Evolutionary conservation across 2,329 filamentous ascomycete species (phyloP), one percentile per base, ranked within the genome.

Genomic region (Xylariaceae sp.): DNA sequence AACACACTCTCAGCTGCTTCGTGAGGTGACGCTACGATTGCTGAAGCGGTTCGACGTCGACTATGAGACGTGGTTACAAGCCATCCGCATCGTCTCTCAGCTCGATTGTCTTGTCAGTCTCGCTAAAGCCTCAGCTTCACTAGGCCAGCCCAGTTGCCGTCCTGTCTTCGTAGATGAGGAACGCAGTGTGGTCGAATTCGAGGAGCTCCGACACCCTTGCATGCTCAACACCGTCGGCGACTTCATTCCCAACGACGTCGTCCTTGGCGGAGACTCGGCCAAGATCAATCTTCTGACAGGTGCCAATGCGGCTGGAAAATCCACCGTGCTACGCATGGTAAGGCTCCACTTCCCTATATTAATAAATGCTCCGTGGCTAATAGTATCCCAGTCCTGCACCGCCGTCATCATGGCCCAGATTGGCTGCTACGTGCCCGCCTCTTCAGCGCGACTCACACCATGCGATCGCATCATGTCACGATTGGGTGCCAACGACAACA

Each of bases 381-480:
- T 40, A 30, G 40, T 11, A 27, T 10, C 42, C 2, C 59, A 90
- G 86, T 95, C 92, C 2, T 99, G 94, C 62, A 84, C 94, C 42
- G 94, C 94, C 0, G 92, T 96, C 44, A 97, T 99, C 60, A 91
- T 99, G 82, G 94, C 94, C 0, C 94, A 99, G 66, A 87, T 99
- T 30, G 94, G 94, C 48, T 96, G 92, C 68, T 87, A 95, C 59
- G 83, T 99, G 1, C 94, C 94, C 1, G 91, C 90, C 51, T 76
- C 80, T 15, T 89, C 85, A 3, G 94, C 94, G 1, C 83, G 80
- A 2, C 77, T 99, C 40, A 97, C 92, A 0, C 92, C 94, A 0
- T 84, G 95, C 3, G 94, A 99, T 66, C 89, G 94, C 47, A 97
- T 99, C 75, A 99, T 99, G 94, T 97, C 92, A 10, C 89, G 94